These are phyloP conservation scores for Plectosphaerella plurivora DNA, from an alignment of 2,329 filamentous ascomycete genomes.

Conservation along the genomic window DNA sequence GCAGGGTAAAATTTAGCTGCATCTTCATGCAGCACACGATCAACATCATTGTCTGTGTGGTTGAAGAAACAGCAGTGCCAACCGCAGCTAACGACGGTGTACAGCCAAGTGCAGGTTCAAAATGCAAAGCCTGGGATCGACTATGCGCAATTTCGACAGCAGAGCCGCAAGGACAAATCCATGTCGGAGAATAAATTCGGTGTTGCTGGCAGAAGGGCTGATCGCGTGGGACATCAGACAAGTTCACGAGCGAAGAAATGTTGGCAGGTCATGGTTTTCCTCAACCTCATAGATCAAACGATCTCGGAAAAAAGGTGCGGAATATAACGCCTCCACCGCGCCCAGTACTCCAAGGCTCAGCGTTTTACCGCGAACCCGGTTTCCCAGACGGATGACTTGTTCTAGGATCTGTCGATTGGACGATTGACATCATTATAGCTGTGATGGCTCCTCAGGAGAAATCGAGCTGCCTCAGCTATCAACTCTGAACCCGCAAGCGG, in stretches of 20 bases:
- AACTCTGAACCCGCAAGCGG: conserved; percentile 59
- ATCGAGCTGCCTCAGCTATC: conserved; percentile 84
- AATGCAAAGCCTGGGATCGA: no score
- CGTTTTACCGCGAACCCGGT: conserved; percentile 63
- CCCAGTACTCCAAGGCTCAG: conserved; percentile 58
- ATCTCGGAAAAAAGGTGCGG: conserved; percentile 83
- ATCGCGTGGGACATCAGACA: not conserved
- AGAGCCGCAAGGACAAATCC: no score
- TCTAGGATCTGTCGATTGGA: conserved; percentile 97
- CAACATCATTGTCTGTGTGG: no score
- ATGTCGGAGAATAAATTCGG: no score
- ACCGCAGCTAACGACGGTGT: no score
- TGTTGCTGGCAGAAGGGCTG: no score
- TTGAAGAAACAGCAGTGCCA: no score
- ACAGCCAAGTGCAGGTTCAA: no score
- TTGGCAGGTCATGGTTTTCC: conserved; percentile 82
- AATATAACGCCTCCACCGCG: conserved; percentile 72
- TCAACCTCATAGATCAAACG: conserved; percentile 83
- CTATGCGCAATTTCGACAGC: no score
- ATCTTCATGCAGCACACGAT: no score
- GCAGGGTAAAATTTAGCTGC: no score
- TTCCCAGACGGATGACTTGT: conserved; percentile 53
- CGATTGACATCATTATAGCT: conserved; percentile 70
- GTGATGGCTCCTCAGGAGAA: conserved; percentile 72
- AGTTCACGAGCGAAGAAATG: conserved; percentile 36